A percentile compares a stretch with the other conserved stretches of the same genome.
Conservation (phyloP, 192 early-diverging fungal genomes). For the Coemansia sp. region DNA sequence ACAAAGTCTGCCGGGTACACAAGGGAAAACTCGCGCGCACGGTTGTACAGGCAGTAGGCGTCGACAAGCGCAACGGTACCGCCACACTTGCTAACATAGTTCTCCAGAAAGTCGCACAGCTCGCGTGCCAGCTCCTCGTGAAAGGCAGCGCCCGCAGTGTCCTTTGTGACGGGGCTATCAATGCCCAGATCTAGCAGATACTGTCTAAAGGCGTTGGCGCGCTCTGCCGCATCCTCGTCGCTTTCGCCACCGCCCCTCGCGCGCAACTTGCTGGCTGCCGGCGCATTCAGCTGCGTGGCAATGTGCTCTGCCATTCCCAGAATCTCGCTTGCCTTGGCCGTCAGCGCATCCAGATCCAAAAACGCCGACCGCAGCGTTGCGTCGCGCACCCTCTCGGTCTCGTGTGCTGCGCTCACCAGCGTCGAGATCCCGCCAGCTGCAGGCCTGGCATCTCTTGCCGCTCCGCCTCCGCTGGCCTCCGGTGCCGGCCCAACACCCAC, state of each 20-base stretch:
- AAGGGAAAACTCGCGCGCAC: conserved; percentile 83
- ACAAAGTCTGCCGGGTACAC: conserved; percentile 94
- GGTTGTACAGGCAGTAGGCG: conserved; percentile 93
- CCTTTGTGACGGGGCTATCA: conserved; percentile 85
- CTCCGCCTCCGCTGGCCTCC: not conserved
- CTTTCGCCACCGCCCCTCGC: conserved; percentile 18
- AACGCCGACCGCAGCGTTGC: conserved; percentile 79
- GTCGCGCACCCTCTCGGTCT: conserved; percentile 64
- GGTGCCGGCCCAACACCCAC: conserved; percentile 18
- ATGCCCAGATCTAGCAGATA: conserved; percentile 91
- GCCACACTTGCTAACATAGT: conserved; percentile 62
- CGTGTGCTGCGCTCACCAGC: conserved; percentile 59
- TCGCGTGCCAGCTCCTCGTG: conserved; percentile 85
- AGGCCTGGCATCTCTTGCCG: conserved; percentile 12
- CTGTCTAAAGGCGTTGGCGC: conserved; percentile 38
- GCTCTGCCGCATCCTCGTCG: conserved; percentile 35
- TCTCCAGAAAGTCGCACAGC: conserved; percentile 78
- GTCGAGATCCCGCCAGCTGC: conserved; percentile 45
- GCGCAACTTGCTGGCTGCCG: conserved; percentile 45
- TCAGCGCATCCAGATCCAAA: conserved; percentile 83
- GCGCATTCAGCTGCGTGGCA: conserved; percentile 51
- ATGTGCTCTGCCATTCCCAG: conserved; percentile 60
- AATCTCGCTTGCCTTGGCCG: conserved; percentile 88
- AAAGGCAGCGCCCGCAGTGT: conserved; percentile 83
- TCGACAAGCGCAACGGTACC: conserved; percentile 85